Base-by-base conservation (phyloP, 1,284 basidiomycete genomes). In the Coniophora puteana region DNA sequence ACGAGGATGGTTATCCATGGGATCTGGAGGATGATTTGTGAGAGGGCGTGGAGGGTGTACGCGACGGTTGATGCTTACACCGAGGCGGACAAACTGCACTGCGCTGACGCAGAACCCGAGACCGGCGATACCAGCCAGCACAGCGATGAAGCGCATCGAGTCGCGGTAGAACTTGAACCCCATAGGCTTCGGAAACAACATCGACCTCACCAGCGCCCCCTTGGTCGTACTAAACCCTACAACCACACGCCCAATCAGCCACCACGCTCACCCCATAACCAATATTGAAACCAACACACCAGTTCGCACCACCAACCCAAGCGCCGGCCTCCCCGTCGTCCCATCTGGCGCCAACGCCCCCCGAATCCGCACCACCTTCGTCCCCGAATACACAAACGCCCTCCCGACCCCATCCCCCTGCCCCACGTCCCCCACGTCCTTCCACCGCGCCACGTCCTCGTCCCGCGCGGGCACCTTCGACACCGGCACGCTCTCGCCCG, bases 111-210 rank as follows among this genome's bases (percentile, higher is more conserved):
- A 82, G 59, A 96, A 95, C 8, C 94, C 95, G 20, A 96, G 61
- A 10, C 80, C 80, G 14, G 95, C 94, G 35, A 98, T 85, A 21
- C 87, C 78, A 12, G 91, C 86, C 12, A 99, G 77, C 13, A 99
- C 93, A 28, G 81, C 80, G 46, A 99, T 97, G 61, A 99, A 99
- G 39, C 93, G 81, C 59, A 98, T 91, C 6, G 95, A 98, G 66
- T 99, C 96, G 23, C 93, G 85, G 65, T 97, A 96, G 63, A 96
- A 97, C 62, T 95, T 93, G 76, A 92, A 94, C 1, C 94, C 95
- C 55, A 98, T 94, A 0, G 95, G 94, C 60, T 97, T 98, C 0
- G 96, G 96, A 69, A 96, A 99, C 13, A 99, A 72, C 96, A 99
- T 99, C 0, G 93, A 96, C 18, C 96, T 79, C 7, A 99, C 82